Conservation (phyloP, 2,329 filamentous ascomycete species). For the Fusarium sp. region DNA sequence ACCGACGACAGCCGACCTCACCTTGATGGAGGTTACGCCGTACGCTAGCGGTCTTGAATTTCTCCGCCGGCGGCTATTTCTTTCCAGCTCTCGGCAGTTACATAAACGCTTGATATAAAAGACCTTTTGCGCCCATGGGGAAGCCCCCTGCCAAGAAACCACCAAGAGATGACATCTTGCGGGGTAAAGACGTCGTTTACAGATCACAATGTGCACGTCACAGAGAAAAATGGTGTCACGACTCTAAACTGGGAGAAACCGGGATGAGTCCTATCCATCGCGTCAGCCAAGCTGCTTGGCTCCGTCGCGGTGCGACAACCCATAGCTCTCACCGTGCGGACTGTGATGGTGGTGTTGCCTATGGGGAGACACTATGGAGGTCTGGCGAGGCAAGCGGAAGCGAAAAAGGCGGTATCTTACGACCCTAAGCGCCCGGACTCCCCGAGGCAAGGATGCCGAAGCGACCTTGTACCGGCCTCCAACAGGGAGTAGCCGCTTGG, state of each 20-base stretch:
- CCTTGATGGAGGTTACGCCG: not conserved
- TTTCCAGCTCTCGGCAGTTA: not conserved
- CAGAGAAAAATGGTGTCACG: not conserved
- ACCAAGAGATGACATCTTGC: not conserved
- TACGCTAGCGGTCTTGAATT: not conserved
- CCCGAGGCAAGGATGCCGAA: not conserved
- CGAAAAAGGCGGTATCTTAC: not conserved
- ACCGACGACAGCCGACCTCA: not conserved
- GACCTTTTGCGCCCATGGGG: not conserved
- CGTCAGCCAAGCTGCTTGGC: slow-evolving; percentile 1
- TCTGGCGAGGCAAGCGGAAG: not conserved
- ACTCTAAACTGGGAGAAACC: not conserved
- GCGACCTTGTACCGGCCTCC: not conserved
- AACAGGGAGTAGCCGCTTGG: not conserved
- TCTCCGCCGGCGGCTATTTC: not conserved
- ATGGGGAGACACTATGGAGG: not conserved
- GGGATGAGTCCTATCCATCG: not conserved
- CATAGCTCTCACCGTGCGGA: not conserved
- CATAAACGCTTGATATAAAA: not conserved
- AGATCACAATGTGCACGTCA: not conserved
- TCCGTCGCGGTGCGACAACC: not conserved
- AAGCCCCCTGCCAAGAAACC: not conserved
- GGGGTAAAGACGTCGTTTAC: not conserved
- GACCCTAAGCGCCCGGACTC: not conserved
- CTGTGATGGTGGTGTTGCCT: not conserved